Base-by-base conservation (phyloP, 139 green algal species). In the Chlorella sp. region DNA sequence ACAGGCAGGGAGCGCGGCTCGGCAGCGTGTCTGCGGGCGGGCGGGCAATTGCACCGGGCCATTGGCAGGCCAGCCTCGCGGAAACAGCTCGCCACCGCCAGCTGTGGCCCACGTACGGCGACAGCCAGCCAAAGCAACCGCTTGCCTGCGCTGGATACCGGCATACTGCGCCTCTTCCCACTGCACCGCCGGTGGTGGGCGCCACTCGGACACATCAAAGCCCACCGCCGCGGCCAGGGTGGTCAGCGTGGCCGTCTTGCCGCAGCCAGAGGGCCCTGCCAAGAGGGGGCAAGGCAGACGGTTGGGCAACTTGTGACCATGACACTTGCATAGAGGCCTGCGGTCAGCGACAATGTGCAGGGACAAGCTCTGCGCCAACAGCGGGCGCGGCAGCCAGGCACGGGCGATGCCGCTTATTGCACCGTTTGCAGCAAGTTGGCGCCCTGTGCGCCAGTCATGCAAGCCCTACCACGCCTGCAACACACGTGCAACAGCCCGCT, bases 121-220 rank as follows among this genome's bases (percentile, higher is more conserved):
- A n/a, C n/a, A 70, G 2, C 28, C 64, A 70, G 16, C 28, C 58
- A 67, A 30, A n/a, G 22, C 65, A 43, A 2, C 9, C 9, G 24
- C 51, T 60, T 44, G 56, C 43, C 46, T 85, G 68, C 46, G n/a
- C 70, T 82, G 43, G 26, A 77, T 84, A 44, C 79, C 44, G 26
- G 79, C 44, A 48, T 84, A 90, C 80, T 88, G 75, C 43, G 91
- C 80, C 74, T 97, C 94, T 36, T 62, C 51, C 92, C 92, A 97
- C n/a, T 93, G 80, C 26, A 87, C 89, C 0, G 92, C 89, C 28
- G 86, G 72, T 22, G 92, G 93, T 41, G 94, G 77, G 6, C 83
- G 86, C 91, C 92, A 97, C 85, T 96, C 93, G 36, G 86, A 74
- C n/a, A 95, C n/a, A 20, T 93, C 83, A 81, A 92, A 95, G 4